These are phyloP conservation scores for Fagopyrum tataricum DNA, from an alignment of 148 eudicot genomes.

Conservation along the genomic window DNA sequence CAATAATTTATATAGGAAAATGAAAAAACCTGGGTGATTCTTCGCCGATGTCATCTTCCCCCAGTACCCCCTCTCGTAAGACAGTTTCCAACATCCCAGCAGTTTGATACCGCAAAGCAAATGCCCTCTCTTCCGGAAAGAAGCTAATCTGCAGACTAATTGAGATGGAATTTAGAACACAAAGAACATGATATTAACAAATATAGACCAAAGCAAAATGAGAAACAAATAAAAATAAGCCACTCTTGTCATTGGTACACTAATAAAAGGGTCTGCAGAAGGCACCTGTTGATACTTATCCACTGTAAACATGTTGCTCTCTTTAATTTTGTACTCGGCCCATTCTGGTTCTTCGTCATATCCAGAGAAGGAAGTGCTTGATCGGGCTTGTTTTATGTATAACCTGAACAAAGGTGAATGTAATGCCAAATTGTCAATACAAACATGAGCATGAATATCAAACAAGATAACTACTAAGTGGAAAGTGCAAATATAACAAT, in stretches of 20 bases:
- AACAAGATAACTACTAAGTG: slow-evolving; percentile 1
- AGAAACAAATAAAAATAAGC: background rate
- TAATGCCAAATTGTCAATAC: background rate
- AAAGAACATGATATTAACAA: background rate
- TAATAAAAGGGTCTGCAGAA: slow-evolving; percentile 15
- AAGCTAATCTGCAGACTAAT: slow-evolving; percentile 87
- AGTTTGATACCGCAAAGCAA: slow-evolving; percentile 85
- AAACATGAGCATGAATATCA: background rate
- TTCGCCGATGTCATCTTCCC: slow-evolving; percentile 96
- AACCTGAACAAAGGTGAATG: slow-evolving; percentile 33
- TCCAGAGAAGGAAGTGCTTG: slow-evolving; percentile 49
- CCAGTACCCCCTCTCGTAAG: slow-evolving; percentile 81
- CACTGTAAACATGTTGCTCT: slow-evolving; percentile 92
- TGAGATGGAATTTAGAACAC: slow-evolving; percentile 28
- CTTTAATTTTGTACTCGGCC: slow-evolving; percentile 97
- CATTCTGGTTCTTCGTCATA: slow-evolving; percentile 55
- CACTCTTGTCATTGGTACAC: background rate
- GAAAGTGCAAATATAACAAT: background rate
- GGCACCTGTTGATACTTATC: slow-evolving; percentile 97
- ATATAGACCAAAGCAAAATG: background rate
- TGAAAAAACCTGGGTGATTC: slow-evolving; percentile 71
- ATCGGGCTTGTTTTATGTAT: slow-evolving; percentile 71
- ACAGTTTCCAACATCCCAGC: slow-evolving; percentile 94
- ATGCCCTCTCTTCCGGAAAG: slow-evolving; percentile 78
- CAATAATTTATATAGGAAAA: slow-evolving; percentile 8